Evolutionary conservation across 352 stramenopile species (phyloP).

Genomic region (Phytophthora sp.): DNA sequence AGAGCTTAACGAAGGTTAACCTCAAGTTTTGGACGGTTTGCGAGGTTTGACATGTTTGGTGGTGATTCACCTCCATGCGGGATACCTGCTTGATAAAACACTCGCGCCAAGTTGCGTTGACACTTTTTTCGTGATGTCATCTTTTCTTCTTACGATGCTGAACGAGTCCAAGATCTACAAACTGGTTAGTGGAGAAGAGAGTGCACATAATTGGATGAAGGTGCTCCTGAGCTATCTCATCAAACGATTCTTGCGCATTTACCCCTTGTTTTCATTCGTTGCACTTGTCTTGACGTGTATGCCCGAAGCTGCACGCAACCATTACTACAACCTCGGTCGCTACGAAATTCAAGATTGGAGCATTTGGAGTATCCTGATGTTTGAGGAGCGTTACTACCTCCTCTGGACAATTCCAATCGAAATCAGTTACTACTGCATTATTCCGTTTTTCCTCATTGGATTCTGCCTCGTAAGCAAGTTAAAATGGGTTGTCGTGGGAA

Average conservation of each 20-base stretch:
- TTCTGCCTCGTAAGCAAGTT: no score
- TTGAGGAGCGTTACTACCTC: constrained; percentile 30
- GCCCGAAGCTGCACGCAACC: not conserved
- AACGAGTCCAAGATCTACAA: not conserved
- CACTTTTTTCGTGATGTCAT: not conserved
- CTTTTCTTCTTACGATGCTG: not conserved
- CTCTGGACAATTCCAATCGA: constrained; percentile 57
- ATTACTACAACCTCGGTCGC: not conserved
- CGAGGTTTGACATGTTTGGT: not conserved
- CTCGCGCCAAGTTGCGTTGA: not conserved
- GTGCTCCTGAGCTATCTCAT: not conserved
- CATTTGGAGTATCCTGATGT: not conserved
- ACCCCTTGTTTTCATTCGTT: not conserved
- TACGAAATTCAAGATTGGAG: not conserved
- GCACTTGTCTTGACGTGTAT: not conserved
- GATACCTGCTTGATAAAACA: not conserved
- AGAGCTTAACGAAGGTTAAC: no score
- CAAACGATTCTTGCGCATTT: not conserved
- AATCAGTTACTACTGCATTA: constrained; percentile 47
- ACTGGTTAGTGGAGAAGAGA: not conserved
- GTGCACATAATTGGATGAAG: not conserved
- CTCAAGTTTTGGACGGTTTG: no score
- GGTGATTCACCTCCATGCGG: not conserved
- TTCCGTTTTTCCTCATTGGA: constrained; percentile 41
- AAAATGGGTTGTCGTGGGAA: no score